A percentile compares a stretch with the other conserved stretches of the same genome.
Conservation (phyloP, 257 asterid genomes). For the Solanum acaule region DNA sequence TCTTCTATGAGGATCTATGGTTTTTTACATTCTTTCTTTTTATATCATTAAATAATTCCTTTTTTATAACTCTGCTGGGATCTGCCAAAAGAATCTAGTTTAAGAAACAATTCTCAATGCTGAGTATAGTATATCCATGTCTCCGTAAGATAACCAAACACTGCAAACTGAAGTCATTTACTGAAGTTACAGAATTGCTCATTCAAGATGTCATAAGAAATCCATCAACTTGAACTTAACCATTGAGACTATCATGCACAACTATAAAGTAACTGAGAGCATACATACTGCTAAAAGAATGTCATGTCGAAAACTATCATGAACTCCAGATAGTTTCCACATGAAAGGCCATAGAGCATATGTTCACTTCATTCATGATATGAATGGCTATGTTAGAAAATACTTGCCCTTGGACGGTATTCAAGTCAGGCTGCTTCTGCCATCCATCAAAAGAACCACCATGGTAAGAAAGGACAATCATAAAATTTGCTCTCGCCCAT, state of each 20-base stretch:
- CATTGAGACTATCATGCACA: not conserved
- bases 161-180: not conserved
- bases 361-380: not conserved
- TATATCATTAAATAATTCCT: not conserved
- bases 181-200: not conserved
- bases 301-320: not conserved
- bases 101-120: not conserved
- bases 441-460: conserved; percentile 95
- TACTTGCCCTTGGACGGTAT: conserved; percentile 77
- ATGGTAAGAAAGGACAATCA: conserved; percentile 70
- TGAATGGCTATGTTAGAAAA: not conserved
- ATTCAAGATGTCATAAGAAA: not conserved
- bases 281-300: not conserved
- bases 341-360: not conserved
- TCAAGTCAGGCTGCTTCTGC: conserved; percentile 92
- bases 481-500: conserved; percentile 83
- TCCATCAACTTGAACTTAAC: not conserved
- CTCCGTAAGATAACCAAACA: not conserved
- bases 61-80: not conserved
- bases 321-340: not conserved
- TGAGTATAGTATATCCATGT: not conserved
- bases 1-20: not conserved
- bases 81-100: not conserved
- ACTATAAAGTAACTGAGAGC: not conserved
- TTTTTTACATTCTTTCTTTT: not conserved